These are phyloP conservation scores for Cruciata laevipes DNA, from an alignment of 257 asterid genomes.

Conservation along the genomic window DNA sequence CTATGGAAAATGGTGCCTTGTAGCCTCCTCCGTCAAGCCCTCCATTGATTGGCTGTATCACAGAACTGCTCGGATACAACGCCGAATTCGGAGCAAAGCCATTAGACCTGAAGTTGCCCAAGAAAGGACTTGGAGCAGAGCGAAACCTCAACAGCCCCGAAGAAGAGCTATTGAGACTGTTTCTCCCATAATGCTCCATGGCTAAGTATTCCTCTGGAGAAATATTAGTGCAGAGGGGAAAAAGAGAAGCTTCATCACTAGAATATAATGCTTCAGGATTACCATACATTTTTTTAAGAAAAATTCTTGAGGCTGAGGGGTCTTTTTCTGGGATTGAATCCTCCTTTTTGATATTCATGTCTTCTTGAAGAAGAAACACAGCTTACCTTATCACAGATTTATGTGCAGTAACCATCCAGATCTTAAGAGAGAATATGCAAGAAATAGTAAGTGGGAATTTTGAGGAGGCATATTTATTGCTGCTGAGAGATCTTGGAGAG, in stretches of 20 bases:
- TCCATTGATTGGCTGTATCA: slow-evolving; percentile 24
- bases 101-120: slow-evolving; percentile 26
- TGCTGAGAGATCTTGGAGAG: slow-evolving; percentile 7
- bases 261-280: slow-evolving; percentile 54
- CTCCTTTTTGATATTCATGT: slow-evolving; percentile 31
- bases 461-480: slow-evolving; percentile 14
- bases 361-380: slow-evolving; percentile 49
- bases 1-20: slow-evolving; percentile 26
- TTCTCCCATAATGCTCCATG: neutral
- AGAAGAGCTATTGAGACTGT: slow-evolving; percentile 34
- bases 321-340: slow-evolving; percentile 23
- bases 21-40: slow-evolving; percentile 10
- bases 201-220: neutral
- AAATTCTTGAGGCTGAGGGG: slow-evolving; percentile 28
- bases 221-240: slow-evolving; percentile 19
- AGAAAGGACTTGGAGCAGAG: slow-evolving; percentile 65
- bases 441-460: slow-evolving; percentile 12
- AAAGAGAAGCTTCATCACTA: slow-evolving; percentile 32
- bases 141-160: slow-evolving; percentile 65
- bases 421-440: neutral
- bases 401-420: slow-evolving; percentile 12
- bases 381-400: slow-evolving; percentile 9
- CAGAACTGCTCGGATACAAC: slow-evolving; percentile 44
- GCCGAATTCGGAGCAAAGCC: slow-evolving; percentile 31
- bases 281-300: slow-evolving; percentile 48